Percentiles rank a stretch among this genome's conserved stretches.
Conservation (phyloP, 805 yeast genomes). For the Wickerhamiella occidentalis region DNA sequence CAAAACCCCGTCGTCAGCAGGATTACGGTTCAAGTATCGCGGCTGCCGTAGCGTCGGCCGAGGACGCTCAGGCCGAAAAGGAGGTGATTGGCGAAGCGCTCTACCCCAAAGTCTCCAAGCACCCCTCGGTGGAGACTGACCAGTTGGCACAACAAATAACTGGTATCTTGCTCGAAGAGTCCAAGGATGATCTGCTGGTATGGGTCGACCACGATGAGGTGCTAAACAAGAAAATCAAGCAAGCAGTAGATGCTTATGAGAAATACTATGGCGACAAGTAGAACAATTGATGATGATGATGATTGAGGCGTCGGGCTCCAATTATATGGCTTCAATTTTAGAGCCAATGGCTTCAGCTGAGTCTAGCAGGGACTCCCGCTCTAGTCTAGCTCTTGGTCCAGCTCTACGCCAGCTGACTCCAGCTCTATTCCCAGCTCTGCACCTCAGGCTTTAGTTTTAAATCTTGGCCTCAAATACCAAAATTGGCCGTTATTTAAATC, state of each 20-base stretch:
- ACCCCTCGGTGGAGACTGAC: slow-evolving; percentile 69
- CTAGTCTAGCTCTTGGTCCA: too few species aligned
- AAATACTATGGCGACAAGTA: slow-evolving; percentile 7
- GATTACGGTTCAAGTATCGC: slow-evolving; percentile 35
- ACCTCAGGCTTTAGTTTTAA: too few species aligned
- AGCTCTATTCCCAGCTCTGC: too few species aligned
- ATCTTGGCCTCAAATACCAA: too few species aligned
- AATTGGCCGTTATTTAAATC: too few species aligned
- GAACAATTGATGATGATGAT: neutral
- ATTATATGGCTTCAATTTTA: too few species aligned
- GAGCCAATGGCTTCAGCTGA: too few species aligned
- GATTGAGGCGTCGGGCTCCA: too few species aligned
- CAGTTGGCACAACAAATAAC: slow-evolving; percentile 86
- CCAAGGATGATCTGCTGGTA: slow-evolving; percentile 69
- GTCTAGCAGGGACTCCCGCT: too few species aligned
- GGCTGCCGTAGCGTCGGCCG: slow-evolving; percentile 33
- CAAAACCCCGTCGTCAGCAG: slow-evolving; percentile 13
- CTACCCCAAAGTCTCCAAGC: slow-evolving; percentile 71
- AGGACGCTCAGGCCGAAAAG: slow-evolving; percentile 33
- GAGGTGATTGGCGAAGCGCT: slow-evolving; percentile 70
- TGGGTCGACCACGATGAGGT: slow-evolving; percentile 75
- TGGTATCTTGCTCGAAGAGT: slow-evolving; percentile 89
- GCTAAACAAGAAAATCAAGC: slow-evolving; percentile 74
- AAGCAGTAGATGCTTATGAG: slow-evolving; percentile 77
- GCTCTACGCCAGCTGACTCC: too few species aligned